Percentiles rank a stretch among this genome's conserved stretches.
phyloP scores from a whole-genome alignment of 2,329 filamentous ascomycete species.

The Fusarium robinianum region DNA sequence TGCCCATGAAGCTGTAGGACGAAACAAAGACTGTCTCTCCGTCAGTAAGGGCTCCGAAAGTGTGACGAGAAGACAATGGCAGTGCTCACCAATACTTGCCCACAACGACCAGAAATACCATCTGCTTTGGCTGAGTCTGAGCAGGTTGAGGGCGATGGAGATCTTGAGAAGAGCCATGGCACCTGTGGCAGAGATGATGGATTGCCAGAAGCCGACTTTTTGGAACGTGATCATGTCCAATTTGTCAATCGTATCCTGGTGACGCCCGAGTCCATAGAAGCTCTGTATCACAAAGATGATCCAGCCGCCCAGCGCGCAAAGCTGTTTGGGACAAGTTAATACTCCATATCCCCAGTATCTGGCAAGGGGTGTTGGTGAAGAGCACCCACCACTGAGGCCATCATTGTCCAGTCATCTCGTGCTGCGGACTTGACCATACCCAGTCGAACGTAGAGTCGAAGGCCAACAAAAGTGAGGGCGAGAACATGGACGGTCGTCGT shows the following conservation, averaged over 20 bases:
- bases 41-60: constrained; percentile 2
- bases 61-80: neutral
- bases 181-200: constrained; percentile 15
- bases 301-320: constrained; percentile 18
- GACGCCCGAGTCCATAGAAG: constrained; percentile 17
- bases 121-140: constrained; percentile 15
- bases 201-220: constrained; percentile 22
- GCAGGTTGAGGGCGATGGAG: constrained; percentile 20
- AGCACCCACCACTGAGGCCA: constrained; percentile 10
- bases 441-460: constrained; percentile 19
- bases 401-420: constrained; percentile 26
- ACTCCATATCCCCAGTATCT: neutral
- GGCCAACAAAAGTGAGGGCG: constrained; percentile 6
- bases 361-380: neutral
- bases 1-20: constrained; percentile 20
- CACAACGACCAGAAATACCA: constrained; percentile 19
- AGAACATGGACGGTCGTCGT: constrained; percentile 13
- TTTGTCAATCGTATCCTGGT: constrained; percentile 7
- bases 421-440: constrained; percentile 13
- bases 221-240: constrained; percentile 8
- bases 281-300: constrained; percentile 20
- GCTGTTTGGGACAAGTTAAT: constrained; percentile 1
- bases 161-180: constrained; percentile 22
- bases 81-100: constrained; percentile 9
- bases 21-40: constrained; percentile 9